Evolutionary conservation across 257 asterid genomes (phyloP).

Genomic region (Solanum medicagineum): DNA sequence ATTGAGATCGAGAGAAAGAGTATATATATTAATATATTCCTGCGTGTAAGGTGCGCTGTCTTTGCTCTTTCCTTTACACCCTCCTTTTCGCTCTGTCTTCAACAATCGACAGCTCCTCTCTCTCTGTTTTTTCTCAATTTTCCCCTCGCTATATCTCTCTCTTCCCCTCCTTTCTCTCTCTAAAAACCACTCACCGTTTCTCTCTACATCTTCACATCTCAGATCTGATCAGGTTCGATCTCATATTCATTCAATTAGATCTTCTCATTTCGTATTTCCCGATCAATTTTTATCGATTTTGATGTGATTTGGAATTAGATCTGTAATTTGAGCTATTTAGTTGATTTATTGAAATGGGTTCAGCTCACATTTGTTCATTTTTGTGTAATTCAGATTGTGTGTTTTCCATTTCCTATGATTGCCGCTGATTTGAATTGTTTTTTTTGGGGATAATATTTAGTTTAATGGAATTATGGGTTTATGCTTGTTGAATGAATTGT

Average conservation of each 20-base stretch:
- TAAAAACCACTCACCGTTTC: neutral
- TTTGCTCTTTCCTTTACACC: neutral
- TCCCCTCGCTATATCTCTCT: neutral
- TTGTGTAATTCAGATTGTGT: neutral
- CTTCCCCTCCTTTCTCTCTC: neutral
- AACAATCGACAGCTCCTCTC: neutral
- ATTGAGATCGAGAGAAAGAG: neutral
- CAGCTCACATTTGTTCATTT: neutral
- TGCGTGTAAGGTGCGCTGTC: constrained; percentile 9
- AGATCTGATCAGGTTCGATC: neutral
- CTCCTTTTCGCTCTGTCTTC: neutral
- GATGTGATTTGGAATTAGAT: neutral
- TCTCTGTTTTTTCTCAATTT: neutral
- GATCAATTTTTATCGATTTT: neutral
- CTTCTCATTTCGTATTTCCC: neutral
- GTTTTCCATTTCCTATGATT: neutral
- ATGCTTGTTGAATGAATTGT: neutral
- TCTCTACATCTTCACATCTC: neutral
- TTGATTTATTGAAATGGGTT: neutral
- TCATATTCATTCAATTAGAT: neutral
- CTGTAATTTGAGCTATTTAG: neutral
- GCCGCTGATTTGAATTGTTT: neutral
- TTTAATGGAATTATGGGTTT: neutral
- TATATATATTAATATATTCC: neutral
- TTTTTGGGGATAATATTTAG: neutral